phyloP scores from a whole-genome alignment of 441 rosid species.

The Populus trichocarpa region DNA sequence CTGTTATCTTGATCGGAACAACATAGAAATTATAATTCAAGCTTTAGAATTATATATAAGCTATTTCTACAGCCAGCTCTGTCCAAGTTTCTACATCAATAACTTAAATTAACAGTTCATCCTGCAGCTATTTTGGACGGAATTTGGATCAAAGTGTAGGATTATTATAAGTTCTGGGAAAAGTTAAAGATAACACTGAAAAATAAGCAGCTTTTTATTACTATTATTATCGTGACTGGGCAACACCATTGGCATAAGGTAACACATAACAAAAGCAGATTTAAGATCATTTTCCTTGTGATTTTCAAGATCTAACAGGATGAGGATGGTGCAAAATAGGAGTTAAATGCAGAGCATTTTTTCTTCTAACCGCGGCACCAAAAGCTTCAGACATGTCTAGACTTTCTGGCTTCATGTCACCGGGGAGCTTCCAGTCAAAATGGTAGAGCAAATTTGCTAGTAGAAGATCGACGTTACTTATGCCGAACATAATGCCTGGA shows the following conservation, averaged over 20 bases:
- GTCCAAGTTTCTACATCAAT: too few species aligned
- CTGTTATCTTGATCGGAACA: too few species aligned
- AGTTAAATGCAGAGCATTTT: not conserved
- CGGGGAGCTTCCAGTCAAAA: constrained; percentile 28
- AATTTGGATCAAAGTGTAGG: too few species aligned
- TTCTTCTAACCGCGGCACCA: not conserved
- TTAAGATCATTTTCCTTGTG: not conserved
- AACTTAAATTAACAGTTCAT: too few species aligned
- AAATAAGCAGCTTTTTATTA: not conserved
- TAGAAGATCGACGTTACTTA: constrained; percentile 33
- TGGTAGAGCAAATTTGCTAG: constrained; percentile 24
- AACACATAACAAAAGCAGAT: not conserved
- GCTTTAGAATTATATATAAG: too few species aligned
- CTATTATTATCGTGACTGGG: too few species aligned
- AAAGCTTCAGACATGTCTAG: not conserved
- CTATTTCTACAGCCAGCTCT: too few species aligned
- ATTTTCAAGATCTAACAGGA: not conserved
- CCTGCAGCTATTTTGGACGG: too few species aligned
- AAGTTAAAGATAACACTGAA: not conserved
- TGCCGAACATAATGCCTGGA: constrained; percentile 36
- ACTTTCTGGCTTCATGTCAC: not conserved
- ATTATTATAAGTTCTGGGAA: too few species aligned
- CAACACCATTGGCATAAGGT: too few species aligned
- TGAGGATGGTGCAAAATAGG: not conserved
- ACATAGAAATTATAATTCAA: too few species aligned